Evolutionary conservation across 2,329 filamentous ascomycete genomes (phyloP), one percentile per base, ranked within the genome.

Genomic region (Pestalotiopsis sp.): DNA sequence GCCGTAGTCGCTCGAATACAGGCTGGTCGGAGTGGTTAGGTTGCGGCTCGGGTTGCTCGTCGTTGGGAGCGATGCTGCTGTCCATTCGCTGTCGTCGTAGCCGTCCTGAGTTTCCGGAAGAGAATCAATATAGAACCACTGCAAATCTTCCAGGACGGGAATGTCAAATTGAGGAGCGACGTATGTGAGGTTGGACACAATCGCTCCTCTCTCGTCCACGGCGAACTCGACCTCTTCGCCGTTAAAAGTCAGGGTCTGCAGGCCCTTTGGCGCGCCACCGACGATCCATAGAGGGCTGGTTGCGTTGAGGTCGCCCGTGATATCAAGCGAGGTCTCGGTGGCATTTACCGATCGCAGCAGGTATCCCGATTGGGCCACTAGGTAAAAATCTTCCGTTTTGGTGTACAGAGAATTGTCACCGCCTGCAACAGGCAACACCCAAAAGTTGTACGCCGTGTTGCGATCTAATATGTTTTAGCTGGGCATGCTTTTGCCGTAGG

Each of bases 1-100:
- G 26, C 92, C 92, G 73, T 94, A 94, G 77, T 94, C 92, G 17
- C 87, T 87, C 0, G 84, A 84, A 73, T 91, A 93, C 0, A 94
- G 84, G 0, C 88, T 89, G 0, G 86, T 89, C 0, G 91, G 89
- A 0, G 92, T 94, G 2, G 91, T 79, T 1, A 84, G 79, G 24
- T 79, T 74, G 20, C 83, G 80, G n/a, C 35, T 39, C 0, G 86
- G 87, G 76, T 94, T 94, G 74, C 87, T 86, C 1, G 88, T 89
- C 2, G 82, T 67, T 3, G 67, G 20, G 40, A 67, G 68, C 38
- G 61, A 48, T 39, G 63, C 63, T 17, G 24, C 20, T 11, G 63
- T 35, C 63, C 63, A 65, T 4, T 4, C 22, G 14, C 14, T n/a
- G 9, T 65, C 63, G 40, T 65, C 48, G 52, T 65, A 65, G 5